Percentiles rank a stretch among this genome's conserved stretches.
Conservation (phyloP, 1,139 yeast species). For the Eremothecium cymbalariae region DNA sequence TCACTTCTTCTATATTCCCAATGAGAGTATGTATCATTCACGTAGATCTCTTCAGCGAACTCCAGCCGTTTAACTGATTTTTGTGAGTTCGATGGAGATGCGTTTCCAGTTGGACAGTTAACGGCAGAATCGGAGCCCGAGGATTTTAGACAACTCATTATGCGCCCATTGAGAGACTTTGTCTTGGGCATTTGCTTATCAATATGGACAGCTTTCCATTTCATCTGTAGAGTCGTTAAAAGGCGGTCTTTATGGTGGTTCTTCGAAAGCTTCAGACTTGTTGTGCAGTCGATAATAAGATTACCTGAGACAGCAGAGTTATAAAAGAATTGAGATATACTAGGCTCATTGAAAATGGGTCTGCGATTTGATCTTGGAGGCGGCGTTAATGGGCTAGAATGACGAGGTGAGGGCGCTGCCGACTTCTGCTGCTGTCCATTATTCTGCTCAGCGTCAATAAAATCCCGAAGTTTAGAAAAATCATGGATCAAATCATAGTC, state of each 20-base stretch:
- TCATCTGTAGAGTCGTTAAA: constrained; percentile 15
- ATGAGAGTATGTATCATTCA: constrained; percentile 18
- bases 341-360: constrained; percentile 1
- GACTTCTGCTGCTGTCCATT: no score
- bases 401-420: no score
- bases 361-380: constrained; percentile 5
- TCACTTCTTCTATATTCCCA: constrained; percentile 24
- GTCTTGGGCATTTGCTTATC: constrained; percentile 9
- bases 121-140: neutral
- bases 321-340: constrained; percentile 1
- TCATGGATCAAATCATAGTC: constrained; percentile 17
- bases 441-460: constrained; percentile 8
- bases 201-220: constrained; percentile 22
- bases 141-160: neutral
- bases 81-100: neutral
- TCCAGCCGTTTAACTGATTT: constrained; percentile 8
- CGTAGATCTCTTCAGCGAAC: constrained; percentile 15
- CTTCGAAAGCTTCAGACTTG: neutral
- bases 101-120: neutral
- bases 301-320: no score
- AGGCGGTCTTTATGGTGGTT: constrained; percentile 8
- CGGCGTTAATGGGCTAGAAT: no score
- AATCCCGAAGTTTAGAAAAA: constrained; percentile 18
- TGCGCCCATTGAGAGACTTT: neutral
- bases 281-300: no score